phyloP scores from a whole-genome alignment of 2,329 filamentous ascomycete species.

The Apiospora sp. region DNA sequence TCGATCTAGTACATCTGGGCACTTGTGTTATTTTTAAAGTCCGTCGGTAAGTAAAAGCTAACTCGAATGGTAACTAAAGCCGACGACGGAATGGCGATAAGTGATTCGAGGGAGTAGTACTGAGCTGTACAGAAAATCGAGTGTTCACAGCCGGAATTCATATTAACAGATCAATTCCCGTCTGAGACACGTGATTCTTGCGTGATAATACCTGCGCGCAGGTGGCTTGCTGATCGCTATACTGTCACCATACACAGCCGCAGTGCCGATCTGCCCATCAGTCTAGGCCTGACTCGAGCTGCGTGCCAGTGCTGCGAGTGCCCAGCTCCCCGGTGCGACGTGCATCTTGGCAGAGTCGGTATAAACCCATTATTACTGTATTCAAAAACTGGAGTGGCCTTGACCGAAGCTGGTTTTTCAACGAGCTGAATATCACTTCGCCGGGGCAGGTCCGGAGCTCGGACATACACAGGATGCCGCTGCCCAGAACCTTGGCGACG shows the following conservation, averaged over 20 bases:
- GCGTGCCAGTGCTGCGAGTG: conserved; percentile 1
- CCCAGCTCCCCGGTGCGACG: background rate
- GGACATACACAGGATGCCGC: background rate
- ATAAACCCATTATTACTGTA: background rate
- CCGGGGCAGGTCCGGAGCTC: background rate
- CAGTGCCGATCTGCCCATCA: conserved; percentile 2
- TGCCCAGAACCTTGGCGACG: background rate
- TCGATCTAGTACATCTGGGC: background rate
- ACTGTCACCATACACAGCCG: conserved; percentile 1
- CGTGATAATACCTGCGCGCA: background rate
- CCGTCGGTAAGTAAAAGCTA: background rate
- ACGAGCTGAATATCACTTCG: background rate
- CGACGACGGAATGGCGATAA: background rate
- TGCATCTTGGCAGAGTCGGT: background rate
- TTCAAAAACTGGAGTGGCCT: background rate
- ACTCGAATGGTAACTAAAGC: background rate
- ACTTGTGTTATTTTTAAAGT: background rate
- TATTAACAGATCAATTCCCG: conserved; percentile 4
- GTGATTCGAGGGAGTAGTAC: background rate
- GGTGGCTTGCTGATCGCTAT: conserved; percentile 10
- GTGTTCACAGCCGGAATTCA: background rate
- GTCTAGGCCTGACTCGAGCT: background rate
- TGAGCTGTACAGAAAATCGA: background rate
- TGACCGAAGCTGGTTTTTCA: background rate
- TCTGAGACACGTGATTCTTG: conserved; percentile 21